Evolutionary conservation across 371 early-diverging fungal species (phyloP), one percentile per base, ranked within the genome.

Genomic region (Mortierella sp.): DNA sequence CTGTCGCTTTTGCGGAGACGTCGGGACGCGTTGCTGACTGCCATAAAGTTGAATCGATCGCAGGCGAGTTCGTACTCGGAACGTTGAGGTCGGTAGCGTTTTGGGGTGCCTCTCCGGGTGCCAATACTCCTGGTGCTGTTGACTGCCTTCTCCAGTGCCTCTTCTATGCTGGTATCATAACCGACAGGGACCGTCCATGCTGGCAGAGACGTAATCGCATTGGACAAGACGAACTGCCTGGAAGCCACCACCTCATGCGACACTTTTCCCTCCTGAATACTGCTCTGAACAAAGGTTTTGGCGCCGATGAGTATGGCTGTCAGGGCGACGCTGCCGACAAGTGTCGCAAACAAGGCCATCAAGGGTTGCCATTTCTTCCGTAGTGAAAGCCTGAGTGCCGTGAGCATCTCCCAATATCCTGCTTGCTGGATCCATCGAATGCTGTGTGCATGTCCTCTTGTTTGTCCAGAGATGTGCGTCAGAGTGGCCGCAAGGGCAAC

Each of bases 361-460:
- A 52, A 70, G 19, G 44, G 52, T 24, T 3, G n/a, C 42, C 28
- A n/a, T 38, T 28, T 2, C 44, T 38, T 1, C 42, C 42, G 42
- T 38, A 38, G 42, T 38, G 42, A 38, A n/a, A n/a, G n/a, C n/a
- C n/a, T n/a, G n/a, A n/a, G n/a, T n/a, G n/a, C n/a, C n/a, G n/a
- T n/a, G n/a, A n/a, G n/a, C n/a, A 38, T 38, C 42, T 38, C 42
- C 8, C 38, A 70, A 44, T 10, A 57, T 10, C 47, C 19, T 70
- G 70, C 70, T 76, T 71, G 16, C 19, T 11, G 54, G 68, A 57
- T 65, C 75, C 75, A 75, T 65, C 75, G 75, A 65, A 75, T 65
- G 34, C 75, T 75, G 21, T 75, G 75, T 38, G 42, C 42, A 42
- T 16, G 55, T 38, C 42, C 42, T 38, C 5, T 38, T 38, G 42